These are phyloP conservation scores for Paramecium sexaurelia DNA, from an alignment of 73 alveolate species.

Conservation along the genomic window DNA sequence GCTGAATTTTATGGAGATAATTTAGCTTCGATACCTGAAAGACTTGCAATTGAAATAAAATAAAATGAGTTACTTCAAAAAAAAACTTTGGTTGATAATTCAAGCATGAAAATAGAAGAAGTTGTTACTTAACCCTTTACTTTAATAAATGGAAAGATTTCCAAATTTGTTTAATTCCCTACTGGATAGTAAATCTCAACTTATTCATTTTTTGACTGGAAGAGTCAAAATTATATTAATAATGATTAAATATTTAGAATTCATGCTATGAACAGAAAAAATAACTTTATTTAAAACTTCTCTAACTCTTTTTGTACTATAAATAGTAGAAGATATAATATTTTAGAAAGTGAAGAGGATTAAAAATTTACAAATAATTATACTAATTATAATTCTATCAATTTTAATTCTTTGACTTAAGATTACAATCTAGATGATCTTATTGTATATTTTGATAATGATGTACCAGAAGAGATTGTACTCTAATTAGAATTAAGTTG, in stretches of 20 bases:
- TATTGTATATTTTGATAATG: background rate
- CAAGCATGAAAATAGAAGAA: background rate
- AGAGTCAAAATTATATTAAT: background rate
- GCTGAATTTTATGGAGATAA: background rate
- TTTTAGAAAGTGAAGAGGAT: background rate
- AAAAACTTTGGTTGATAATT: background rate
- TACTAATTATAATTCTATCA: background rate
- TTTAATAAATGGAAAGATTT: background rate
- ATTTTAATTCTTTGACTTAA: background rate
- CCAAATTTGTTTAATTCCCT: background rate
- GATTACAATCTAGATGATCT: constrained; percentile 3
- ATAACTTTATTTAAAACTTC: background rate
- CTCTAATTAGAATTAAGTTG: background rate
- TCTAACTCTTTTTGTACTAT: background rate
- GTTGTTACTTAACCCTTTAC: background rate
- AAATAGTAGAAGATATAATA: background rate
- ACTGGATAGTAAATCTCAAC: background rate
- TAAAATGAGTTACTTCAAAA: background rate
- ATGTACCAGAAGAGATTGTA: background rate
- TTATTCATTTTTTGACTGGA: background rate
- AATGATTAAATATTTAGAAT: background rate
- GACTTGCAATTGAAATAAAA: background rate
- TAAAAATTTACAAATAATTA: background rate
- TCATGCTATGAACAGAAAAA: background rate
- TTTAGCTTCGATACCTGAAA: background rate